Evolutionary conservation across 2,329 filamentous ascomycete genomes (phyloP), one percentile per base, ranked within the genome.

Genomic region (Zelopaecilomyces penicillatus): DNA sequence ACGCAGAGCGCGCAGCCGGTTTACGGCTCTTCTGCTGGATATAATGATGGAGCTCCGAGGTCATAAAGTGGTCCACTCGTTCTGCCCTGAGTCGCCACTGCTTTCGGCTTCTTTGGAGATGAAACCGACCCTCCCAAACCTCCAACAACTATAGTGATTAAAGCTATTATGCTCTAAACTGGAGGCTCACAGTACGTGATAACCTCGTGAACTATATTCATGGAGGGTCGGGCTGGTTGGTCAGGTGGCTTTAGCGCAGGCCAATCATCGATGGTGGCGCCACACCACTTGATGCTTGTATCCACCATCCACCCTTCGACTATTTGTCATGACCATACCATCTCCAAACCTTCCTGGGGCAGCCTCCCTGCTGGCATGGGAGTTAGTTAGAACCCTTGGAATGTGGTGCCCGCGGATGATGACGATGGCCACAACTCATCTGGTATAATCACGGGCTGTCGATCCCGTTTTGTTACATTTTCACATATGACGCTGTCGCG

Each of bases 31-130:
- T 57, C 60, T 38, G 59, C 60, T 28, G 46, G 9, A n/a, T 73
- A 74, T 48, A 64, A 61, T 41, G 68, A 71, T 44, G 63, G 64
- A 37, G 59, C 62, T 12, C 62, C 69, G 42, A 64, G 70, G 46
- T 65, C 66, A 50, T 73, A 64, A 64, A 30, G 28, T 48, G 32
- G 37, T 12, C 12, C 12, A 19, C 19, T 19, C 19, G 19, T 19
- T 19, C 19, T 19, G 19, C 19, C 19, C 19, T 19, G 3, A 19
- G 19, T 19, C 19, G 19, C 19, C 19, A 19, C 19, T 19, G 19
- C 19, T 19, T 19, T 19, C 19, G 19, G 19, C 19, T 19, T 19
- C 19, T 3, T 19, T 19, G 19, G 19, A 19, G 19, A 19, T 19
- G 19, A 19, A 19, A 19, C 19, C 19, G 19, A 19, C 19, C 19